Conservation (phyloP, 2,329 filamentous ascomycete genomes). For the Huntiella abstrusa region DNA sequence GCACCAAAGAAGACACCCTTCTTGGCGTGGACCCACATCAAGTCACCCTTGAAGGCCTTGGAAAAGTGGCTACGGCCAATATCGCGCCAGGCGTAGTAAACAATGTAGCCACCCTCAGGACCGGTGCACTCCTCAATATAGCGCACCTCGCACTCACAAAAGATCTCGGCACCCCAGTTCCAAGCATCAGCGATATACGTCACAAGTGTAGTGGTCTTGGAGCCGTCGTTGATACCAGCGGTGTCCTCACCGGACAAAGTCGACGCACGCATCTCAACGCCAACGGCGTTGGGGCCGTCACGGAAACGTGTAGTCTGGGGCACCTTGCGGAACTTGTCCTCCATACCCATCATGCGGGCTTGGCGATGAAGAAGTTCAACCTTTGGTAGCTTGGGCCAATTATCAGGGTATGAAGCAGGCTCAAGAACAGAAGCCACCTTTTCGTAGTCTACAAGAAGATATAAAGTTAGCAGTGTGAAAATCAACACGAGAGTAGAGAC, state of each 20-base stretch:
- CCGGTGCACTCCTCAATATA: constrained; percentile 35
- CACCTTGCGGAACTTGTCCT: constrained; percentile 34
- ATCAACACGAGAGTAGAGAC: background rate
- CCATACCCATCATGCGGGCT: constrained; percentile 30
- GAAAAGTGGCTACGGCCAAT: constrained; percentile 35
- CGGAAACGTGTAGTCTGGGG: constrained; percentile 45
- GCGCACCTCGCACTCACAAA: constrained; percentile 48
- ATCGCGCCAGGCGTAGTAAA: constrained; percentile 48
- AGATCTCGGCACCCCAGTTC: constrained; percentile 55
- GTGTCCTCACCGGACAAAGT: constrained; percentile 41
- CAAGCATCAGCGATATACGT: constrained; percentile 52
- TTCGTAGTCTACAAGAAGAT: constrained; percentile 30
- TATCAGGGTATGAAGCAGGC: constrained; percentile 36
- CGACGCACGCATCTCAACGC: constrained; percentile 43
- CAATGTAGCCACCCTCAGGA: constrained; percentile 34
- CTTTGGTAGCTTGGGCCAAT: constrained; percentile 40
- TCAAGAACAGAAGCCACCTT: constrained; percentile 37
- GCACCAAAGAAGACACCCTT: constrained; percentile 49
- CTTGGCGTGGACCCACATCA: constrained; percentile 49
- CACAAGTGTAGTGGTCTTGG: constrained; percentile 45
- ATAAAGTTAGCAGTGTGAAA: background rate
- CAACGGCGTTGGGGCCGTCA: constrained; percentile 41
- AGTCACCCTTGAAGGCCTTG: constrained; percentile 34
- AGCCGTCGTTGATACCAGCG: constrained; percentile 48
- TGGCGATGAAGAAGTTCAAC: constrained; percentile 37